Evolutionary conservation across 78 protist genomes (phyloP), one percentile per base, ranked within the genome.

Genomic region (Chrysochromulina tobinii): DNA sequence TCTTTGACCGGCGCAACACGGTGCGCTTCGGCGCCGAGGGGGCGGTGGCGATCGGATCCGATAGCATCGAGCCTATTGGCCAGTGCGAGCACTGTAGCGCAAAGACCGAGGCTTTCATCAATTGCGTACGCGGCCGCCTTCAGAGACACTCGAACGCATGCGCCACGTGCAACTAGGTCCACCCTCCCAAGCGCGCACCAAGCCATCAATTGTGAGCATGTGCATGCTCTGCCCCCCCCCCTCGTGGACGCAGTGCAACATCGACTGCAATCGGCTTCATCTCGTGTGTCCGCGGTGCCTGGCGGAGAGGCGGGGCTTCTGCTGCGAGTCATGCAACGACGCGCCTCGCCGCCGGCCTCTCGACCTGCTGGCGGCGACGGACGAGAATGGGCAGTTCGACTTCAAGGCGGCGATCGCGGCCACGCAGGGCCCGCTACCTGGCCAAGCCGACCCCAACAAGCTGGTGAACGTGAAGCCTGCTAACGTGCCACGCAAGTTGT

Each of bases 1-100:
- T 87, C n/a, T 87, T 87, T 7, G 90, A 87, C 90, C 67, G 90
- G 12, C 17, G 90, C n/a, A 87, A 87, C 48, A 61, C 90, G 18
- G 61, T 81, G 38, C 23, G 8, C 18, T 51, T n/a, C 27, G 50
- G 84, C 7, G 55, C 7, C 23, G n/a, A 75, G 69, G 69, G 9
- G 20, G 69, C 69, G 25, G 69, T 38, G 23, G 69, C 9, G 27
- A 64, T 20, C 17, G 25, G 25, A 20, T 64, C 51, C 79, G 51
- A 8, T 17, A 6, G 2, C n/a, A 15, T 3, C 51, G 53, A 27
- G 79, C 79, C 38, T 7, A 11, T 11, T 69, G 83, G 83, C 11
- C 12, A 75, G 18, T 75, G 83, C 83, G 20, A 50, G 25, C 83
- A 75, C 83, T 75, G 83, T 57, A n/a, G 58, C 18, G 57, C 58